Conservation (phyloP, 495 filamentous ascomycete species). For the Cercophora samala region DNA sequence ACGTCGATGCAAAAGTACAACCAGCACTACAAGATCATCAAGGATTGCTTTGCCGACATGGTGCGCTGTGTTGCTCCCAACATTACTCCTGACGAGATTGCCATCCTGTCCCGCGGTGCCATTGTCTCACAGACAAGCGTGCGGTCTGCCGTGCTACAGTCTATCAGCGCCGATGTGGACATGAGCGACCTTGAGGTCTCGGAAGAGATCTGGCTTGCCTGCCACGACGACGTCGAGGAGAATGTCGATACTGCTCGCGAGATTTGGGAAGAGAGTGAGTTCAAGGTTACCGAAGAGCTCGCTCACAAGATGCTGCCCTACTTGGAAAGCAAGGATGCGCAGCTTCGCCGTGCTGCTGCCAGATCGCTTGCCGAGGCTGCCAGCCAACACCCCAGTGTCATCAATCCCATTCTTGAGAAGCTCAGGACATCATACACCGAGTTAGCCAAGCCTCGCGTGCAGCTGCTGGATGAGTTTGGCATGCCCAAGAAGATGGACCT, state of each 20-base stretch:
- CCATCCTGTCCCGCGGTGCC: slow-evolving; percentile 64
- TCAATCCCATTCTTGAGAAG: slow-evolving; percentile 52
- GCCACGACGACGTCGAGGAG: slow-evolving; percentile 85
- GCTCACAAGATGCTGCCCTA: slow-evolving; percentile 71
- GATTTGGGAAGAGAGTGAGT: slow-evolving; percentile 92
- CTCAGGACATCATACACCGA: slow-evolving; percentile 68
- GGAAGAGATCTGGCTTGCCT: slow-evolving; percentile 89
- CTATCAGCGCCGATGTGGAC: slow-evolving; percentile 85
- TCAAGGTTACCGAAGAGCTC: slow-evolving; percentile 62
- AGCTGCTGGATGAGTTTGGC: slow-evolving; percentile 84
- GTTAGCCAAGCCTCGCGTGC: slow-evolving; percentile 73
- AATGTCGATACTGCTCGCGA: slow-evolving; percentile 77
- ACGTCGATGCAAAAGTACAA: slow-evolving; percentile 81
- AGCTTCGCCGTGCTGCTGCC: slow-evolving; percentile 79
- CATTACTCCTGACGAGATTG: slow-evolving; percentile 65
- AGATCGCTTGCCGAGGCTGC: slow-evolving; percentile 74
- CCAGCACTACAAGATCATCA: slow-evolving; percentile 90
- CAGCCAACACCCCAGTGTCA: slow-evolving; percentile 47
- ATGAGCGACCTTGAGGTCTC: slow-evolving; percentile 80
- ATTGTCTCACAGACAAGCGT: slow-evolving; percentile 78
- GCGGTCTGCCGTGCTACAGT: slow-evolving; percentile 82
- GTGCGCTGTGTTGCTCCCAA: slow-evolving; percentile 75
- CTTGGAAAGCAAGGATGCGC: slow-evolving; percentile 68
- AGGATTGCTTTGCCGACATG: slow-evolving; percentile 84
- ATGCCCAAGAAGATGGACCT: slow-evolving; percentile 84